Evolutionary conservation across 2,329 filamentous ascomycete genomes (phyloP), one percentile per base, ranked within the genome.

Genomic region (Amauroascus niger): DNA sequence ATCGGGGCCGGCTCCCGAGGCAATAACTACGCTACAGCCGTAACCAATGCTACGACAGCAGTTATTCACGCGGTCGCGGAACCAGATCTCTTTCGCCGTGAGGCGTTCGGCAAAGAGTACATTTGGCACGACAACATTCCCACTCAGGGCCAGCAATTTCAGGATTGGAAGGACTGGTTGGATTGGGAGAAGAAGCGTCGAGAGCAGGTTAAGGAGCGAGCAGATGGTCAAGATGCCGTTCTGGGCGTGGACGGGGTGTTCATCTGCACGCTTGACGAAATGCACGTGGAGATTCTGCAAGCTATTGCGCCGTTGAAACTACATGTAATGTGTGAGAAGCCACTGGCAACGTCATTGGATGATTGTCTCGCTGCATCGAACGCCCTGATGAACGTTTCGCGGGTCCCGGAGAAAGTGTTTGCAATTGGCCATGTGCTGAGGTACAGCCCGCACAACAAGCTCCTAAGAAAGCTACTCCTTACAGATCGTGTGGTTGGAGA

Each of bases 321-420:
- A 46, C 89, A 96, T 67, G 82, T 97, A 59, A 87, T 96, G 76
- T 94, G 89, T 67, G 93, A 98, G 75, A 98, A 98, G 71, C 93
- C 93, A 1, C 73, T 98, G 52, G 88, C 89, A 0, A 88, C 88
- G 20, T 85, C 80, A 0, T 73, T 97, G 26, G 69, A 77, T 16
- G 88, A 93, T 62, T 96, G 89, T 65, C 73, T 95, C 33, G 76
- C 75, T 41, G 91, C 95, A 63, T 88, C 65, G 55, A 67, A 60
- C 43, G 62, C 67, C 1, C 59, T 64, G 30, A 60, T 61, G n/a
- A 59, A 59, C 6, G 46, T 35, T 1, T 45, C 24, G 24, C 24
- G 3, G 2, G 22, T 30, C 20, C 49, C 14, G 49, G 52, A 65
- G 24, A 74, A 71, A 44, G 76, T 97, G 40, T 95, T 97, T 67